Evolutionary conservation across 768 basidiomycete species (phyloP), one percentile per base, ranked within the genome.

Genomic region (Suillus clintonianus): DNA sequence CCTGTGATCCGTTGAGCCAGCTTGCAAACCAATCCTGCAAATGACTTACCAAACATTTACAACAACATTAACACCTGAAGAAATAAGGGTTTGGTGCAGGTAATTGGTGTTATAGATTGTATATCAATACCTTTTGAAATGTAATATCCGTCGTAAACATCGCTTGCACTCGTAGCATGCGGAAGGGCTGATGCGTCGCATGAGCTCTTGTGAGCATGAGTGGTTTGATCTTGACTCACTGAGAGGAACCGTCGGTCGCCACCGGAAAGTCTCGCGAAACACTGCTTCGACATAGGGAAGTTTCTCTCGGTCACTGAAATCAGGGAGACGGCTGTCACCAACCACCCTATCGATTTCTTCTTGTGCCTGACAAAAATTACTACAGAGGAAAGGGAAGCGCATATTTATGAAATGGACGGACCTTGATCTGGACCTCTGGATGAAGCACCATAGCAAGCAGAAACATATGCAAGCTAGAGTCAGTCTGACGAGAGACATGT

Each of bases 281-380:
- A 78, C 34, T 1, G 71, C 78, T 37, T 75, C 71, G 0, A 76
- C 42, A 27, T 75, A 79, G 6, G 78, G 77, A 15, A 80, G 66
- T 48, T 55, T 37, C 6, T 64, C 53, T 56, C 68, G 66, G 42
- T 79, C 76, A 10, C 24, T 64, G 22, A 76, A 69, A 15, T 65
- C 63, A 5, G 78, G 78, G 17, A 76, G 67, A 4, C 74, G 69
- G 5, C 65, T 65, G 27, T 34, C 65, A 3, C 80, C 79, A 10
- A 78, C 63, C 15, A 78, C 71, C 2, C 54, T 64, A 37, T 74
- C 68, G 36, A 81, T 66, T 60, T 78, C 78, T 24, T 69, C 68
- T 41, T 70, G 69, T 15, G 77, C 79, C 54, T 55, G 32, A 13
- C 10, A 19, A 34, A 37, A 22, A 36, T 22, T 60, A 48, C 13